Evolutionary conservation across 306 rosid genomes (phyloP).

Genomic region (Cucumis hystrix): DNA sequence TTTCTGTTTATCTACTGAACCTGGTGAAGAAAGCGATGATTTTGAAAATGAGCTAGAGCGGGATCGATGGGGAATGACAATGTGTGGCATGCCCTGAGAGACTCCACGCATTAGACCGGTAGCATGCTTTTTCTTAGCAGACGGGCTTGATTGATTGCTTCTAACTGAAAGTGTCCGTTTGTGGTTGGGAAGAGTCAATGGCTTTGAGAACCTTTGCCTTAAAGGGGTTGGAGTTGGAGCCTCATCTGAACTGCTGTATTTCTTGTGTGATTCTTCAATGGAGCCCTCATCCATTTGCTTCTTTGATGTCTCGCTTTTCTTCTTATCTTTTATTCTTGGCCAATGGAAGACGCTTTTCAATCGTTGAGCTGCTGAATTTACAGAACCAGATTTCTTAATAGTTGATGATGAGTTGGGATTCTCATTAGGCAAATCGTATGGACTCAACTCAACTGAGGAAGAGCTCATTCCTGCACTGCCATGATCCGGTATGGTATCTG

Average conservation of each 20-base stretch:
- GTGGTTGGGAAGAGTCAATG: slow-evolving; percentile 46
- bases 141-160: slow-evolving; percentile 87
- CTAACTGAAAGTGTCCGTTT: slow-evolving; percentile 81
- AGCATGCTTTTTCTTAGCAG: slow-evolving; percentile 85
- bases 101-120: slow-evolving; percentile 58
- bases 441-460: slow-evolving; percentile 39
- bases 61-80: slow-evolving; percentile 38
- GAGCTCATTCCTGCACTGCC: slow-evolving; percentile 32
- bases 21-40: slow-evolving; percentile 64
- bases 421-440: slow-evolving; percentile 18
- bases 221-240: slow-evolving; percentile 67
- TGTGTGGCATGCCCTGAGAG: slow-evolving; percentile 53
- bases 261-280: slow-evolving; percentile 40
- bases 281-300: slow-evolving; percentile 29
- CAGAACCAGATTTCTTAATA: slow-evolving; percentile 49
- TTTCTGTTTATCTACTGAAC: slow-evolving; percentile 60
- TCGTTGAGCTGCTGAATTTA: slow-evolving; percentile 46
- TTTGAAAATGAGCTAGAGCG: slow-evolving; percentile 88
- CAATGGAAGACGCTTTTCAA: slow-evolving; percentile 58
- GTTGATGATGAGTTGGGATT: slow-evolving; percentile 17
- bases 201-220: slow-evolving; percentile 58
- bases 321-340: slow-evolving; percentile 49
- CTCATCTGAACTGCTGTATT: slow-evolving; percentile 31
- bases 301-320: slow-evolving; percentile 19
- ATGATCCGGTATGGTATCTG: slow-evolving; percentile 32